Evolutionary conservation across 2,329 filamentous ascomycete genomes (phyloP).

Genomic region (Stagonosporopsis tanaceti): DNA sequence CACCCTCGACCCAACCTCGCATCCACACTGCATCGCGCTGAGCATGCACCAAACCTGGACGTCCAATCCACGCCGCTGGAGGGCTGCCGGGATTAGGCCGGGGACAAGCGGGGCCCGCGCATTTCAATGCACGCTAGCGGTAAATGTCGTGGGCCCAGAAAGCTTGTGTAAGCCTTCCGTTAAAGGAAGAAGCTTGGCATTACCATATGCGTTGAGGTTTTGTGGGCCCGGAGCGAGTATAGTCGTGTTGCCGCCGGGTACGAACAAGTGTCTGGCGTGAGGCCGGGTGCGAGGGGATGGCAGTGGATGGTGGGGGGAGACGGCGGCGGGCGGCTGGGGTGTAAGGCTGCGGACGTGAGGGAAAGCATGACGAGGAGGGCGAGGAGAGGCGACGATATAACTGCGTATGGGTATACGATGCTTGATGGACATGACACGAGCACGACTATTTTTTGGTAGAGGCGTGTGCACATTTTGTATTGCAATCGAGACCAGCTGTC

Average conservation of each 20-base stretch:
- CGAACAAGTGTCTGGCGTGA: background rate
- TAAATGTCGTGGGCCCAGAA: conserved; percentile 12
- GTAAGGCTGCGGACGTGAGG: background rate
- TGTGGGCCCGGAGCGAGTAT: conserved; percentile 4
- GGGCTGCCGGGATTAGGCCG: conserved; percentile 3
- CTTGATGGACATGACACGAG: conserved; percentile 17
- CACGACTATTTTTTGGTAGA: conserved; percentile 10
- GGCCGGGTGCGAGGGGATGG: conserved; percentile 7
- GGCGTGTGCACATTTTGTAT: conserved; percentile 14
- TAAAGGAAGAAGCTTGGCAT: conserved; percentile 19
- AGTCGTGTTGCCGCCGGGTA: conserved; percentile 7
- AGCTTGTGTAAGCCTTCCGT: conserved; percentile 19
- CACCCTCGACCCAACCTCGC: background rate
- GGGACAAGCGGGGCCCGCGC: background rate
- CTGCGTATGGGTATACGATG: background rate
- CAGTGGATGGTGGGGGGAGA: conserved; percentile 8
- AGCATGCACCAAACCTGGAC: conserved; percentile 10
- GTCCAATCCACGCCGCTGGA: conserved; percentile 9
- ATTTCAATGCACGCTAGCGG: background rate
- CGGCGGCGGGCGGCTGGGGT: conserved; percentile 1
- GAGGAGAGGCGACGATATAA: background rate
- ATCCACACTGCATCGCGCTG: background rate
- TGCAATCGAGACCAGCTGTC: conserved; percentile 12
- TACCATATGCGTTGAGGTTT: conserved; percentile 4
- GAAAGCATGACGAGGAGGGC: background rate